phyloP scores from a whole-genome alignment of 495 filamentous ascomycete species.

The Penicillium diatomitis region DNA sequence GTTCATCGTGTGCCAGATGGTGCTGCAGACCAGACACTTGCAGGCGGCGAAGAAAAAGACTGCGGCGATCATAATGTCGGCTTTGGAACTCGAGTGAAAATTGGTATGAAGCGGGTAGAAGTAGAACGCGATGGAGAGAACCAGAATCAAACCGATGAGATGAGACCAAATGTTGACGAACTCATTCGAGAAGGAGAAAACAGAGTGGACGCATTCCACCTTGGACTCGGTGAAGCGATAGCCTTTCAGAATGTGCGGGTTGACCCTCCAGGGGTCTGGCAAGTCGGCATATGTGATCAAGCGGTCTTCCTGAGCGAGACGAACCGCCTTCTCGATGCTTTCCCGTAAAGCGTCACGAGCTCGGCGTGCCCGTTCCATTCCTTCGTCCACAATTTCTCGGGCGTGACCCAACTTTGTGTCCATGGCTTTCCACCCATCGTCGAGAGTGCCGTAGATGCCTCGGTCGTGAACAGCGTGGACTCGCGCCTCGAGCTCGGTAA shows the following conservation, averaged over 20 bases:
- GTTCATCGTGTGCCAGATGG: constrained; percentile 98
- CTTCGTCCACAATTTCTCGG: constrained; percentile 73
- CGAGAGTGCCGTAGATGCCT: constrained; percentile 50
- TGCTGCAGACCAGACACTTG: constrained; percentile 92
- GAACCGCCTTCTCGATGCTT: constrained; percentile 70
- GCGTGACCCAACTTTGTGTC: constrained; percentile 68
- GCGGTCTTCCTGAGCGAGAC: constrained; percentile 68
- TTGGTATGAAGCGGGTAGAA: constrained; percentile 85
- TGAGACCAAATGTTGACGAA: constrained; percentile 98
- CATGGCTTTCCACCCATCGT: constrained; percentile 60
- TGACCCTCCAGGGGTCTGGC: constrained; percentile 86
- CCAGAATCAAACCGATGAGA: constrained; percentile 72
- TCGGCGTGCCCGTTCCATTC: constrained; percentile 66
- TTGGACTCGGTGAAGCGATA: constrained; percentile 92
- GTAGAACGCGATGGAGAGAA: constrained; percentile 88
- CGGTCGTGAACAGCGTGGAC: constrained; percentile 65
- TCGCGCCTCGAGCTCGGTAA: constrained; percentile 73
- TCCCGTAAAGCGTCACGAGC: constrained; percentile 71
- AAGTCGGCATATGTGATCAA: constrained; percentile 84
- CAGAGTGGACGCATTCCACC: constrained; percentile 72
- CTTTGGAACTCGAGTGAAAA: constrained; percentile 75
- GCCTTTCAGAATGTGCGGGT: constrained; percentile 82
- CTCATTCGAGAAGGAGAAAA: constrained; percentile 83
- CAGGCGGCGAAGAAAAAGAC: constrained; percentile 95
- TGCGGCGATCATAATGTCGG: constrained; percentile 81